A percentile compares a stretch with the other conserved stretches of the same genome.
These are phyloP conservation scores for Saccharum hybrid DNA, from an alignment of 202 grass and related monocot genomes.

Conservation along the genomic window DNA sequence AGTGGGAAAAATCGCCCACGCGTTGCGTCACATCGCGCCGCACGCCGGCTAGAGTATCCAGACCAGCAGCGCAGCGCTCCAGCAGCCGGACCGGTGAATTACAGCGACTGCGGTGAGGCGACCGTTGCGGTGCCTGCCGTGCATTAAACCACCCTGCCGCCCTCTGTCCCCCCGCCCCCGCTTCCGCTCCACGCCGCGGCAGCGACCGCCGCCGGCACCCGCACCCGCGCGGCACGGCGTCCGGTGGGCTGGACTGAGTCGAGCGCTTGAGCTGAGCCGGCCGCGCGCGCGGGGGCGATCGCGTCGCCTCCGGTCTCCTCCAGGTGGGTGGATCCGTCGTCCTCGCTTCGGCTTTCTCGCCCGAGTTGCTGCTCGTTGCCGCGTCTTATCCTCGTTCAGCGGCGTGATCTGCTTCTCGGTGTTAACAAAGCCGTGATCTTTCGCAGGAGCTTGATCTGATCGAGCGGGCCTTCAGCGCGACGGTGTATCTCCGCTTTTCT, in stretches of 20 bases:
- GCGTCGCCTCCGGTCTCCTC: neutral
- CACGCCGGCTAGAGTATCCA: constrained; percentile 37
- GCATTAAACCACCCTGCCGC: constrained; percentile 19
- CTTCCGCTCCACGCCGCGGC: neutral
- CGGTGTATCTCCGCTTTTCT: neutral
- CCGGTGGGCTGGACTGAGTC: neutral
- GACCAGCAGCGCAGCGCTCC: neutral
- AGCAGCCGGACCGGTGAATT: constrained; percentile 30
- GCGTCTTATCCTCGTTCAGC: neutral
- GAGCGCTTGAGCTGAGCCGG: neutral
- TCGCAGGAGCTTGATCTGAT: constrained; percentile 16
- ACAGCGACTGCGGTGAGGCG: constrained; percentile 40
- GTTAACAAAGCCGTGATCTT: constrained; percentile 13
- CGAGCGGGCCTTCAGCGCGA: neutral
- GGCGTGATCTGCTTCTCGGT: constrained; percentile 21
- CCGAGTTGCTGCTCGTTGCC: too few relatives aligned
- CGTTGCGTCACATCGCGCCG: neutral
- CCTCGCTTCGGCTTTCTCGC: neutral
- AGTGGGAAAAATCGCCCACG: neutral
- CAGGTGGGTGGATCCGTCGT: constrained; percentile 41
- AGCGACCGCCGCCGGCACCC: neutral
- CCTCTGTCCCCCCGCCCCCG: neutral
- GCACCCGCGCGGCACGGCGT: neutral
- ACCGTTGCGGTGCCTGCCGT: constrained; percentile 46
- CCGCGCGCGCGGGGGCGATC: neutral